phyloP scores from a whole-genome alignment of 1,284 basidiomycete species.

The Quambalaria eucalypti region DNA sequence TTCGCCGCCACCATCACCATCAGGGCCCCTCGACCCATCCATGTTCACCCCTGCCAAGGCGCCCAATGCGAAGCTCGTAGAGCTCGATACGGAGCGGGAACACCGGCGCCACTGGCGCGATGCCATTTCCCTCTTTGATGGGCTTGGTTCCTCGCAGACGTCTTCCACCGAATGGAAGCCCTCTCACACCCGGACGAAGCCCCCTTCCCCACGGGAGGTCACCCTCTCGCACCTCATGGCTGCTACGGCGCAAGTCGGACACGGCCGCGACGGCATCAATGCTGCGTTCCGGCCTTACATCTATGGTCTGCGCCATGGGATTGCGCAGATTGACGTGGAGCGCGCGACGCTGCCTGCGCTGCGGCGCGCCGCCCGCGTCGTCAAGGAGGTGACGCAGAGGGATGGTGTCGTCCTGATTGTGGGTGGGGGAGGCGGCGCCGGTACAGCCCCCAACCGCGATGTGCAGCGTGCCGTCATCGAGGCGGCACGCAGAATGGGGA shows the following conservation, averaged over 20 bases:
- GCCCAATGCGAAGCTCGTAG: too few species aligned
- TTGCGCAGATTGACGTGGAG: slow-evolving; percentile 91
- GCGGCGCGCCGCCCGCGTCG: slow-evolving; percentile 76
- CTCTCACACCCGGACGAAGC: slow-evolving; percentile 62
- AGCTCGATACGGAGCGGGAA: too few species aligned
- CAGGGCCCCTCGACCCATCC: too few species aligned
- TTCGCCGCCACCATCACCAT: too few species aligned
- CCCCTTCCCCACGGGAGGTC: slow-evolving; percentile 57
- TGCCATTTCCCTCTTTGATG: slow-evolving; percentile 57
- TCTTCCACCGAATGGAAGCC: slow-evolving; percentile 64
- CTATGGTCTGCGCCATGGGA: slow-evolving; percentile 79
- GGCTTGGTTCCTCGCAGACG: slow-evolving; percentile 69
- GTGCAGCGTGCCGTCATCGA: slow-evolving; percentile 66
- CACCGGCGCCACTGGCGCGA: slow-evolving; percentile 21
- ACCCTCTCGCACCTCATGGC: slow-evolving; percentile 85
- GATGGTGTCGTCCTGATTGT: slow-evolving; percentile 84
- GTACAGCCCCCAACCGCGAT: slow-evolving; percentile 71
- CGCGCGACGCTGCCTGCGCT: slow-evolving; percentile 76
- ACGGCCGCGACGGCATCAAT: slow-evolving; percentile 70
- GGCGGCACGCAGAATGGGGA: slow-evolving; percentile 68
- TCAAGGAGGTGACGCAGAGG: slow-evolving; percentile 68
- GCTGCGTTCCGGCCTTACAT: slow-evolving; percentile 85
- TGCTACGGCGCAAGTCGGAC: slow-evolving; percentile 86
- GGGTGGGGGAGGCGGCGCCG: too few species aligned
- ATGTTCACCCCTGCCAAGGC: too few species aligned